Evolutionary conservation across 202 grass and related monocot genomes (phyloP).

Genomic region (Panicum hallii): DNA sequence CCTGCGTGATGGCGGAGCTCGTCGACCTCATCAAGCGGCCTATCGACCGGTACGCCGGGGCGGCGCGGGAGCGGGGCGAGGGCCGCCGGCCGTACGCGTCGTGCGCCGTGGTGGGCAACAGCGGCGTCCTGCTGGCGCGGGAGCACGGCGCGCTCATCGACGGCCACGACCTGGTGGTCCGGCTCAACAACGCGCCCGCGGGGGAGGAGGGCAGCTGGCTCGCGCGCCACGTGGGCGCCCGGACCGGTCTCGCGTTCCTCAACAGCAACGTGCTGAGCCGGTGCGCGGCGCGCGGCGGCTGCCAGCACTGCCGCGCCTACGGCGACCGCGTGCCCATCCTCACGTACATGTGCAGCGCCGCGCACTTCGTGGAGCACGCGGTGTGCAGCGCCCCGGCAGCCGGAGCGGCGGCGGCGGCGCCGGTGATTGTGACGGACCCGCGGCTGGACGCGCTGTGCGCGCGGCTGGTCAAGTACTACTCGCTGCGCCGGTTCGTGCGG

Average conservation of each 20-base stretch:
- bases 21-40: slow-evolving; percentile 62
- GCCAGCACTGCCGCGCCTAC: slow-evolving; percentile 59
- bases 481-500: slow-evolving; percentile 60
- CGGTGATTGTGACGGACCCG: slow-evolving; percentile 69
- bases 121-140: slow-evolving; percentile 64
- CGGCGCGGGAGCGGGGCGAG: neutral
- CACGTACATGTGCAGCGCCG: slow-evolving; percentile 69
- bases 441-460: slow-evolving; percentile 68
- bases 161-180: slow-evolving; percentile 66
- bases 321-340: slow-evolving; percentile 54
- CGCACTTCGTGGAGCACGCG: slow-evolving; percentile 63
- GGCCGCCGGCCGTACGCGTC: slow-evolving; percentile 42
- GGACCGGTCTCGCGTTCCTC: slow-evolving; percentile 65
- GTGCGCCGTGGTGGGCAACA: slow-evolving; percentile 83
- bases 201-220: neutral
- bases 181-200: slow-evolving; percentile 70
- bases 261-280: slow-evolving; percentile 68
- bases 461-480: slow-evolving; percentile 73
- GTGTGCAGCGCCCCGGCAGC: slow-evolving; percentile 32
- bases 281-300: slow-evolving; percentile 40
- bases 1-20: slow-evolving; percentile 61
- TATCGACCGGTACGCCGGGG: slow-evolving; percentile 43
- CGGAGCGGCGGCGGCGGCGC: neutral
- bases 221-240: slow-evolving; percentile 56
- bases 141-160: slow-evolving; percentile 67